Evolutionary conservation across 2,329 filamentous ascomycete genomes (phyloP).

Genomic region (Pseudogymnoascus sp.): DNA sequence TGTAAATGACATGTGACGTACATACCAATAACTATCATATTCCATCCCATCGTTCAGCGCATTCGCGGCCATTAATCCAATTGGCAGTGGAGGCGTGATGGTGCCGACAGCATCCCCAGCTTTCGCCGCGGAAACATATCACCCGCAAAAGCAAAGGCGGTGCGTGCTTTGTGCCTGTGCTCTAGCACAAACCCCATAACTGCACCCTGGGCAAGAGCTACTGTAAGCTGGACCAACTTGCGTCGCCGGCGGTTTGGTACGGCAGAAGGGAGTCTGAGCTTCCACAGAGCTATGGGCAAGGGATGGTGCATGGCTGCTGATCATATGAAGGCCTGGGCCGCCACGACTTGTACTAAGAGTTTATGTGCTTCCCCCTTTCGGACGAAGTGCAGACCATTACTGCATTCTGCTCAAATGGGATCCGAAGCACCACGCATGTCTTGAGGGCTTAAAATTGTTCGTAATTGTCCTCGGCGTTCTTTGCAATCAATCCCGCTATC

Average conservation of each 20-base stretch:
- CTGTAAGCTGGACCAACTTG: background rate
- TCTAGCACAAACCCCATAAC: background rate
- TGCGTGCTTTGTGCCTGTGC: background rate
- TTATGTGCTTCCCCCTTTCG: background rate
- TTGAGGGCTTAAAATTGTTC: background rate
- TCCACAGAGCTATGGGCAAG: background rate
- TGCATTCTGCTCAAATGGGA: background rate
- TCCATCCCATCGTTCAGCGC: background rate
- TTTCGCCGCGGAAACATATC: background rate
- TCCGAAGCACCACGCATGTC: background rate
- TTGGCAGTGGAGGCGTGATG: background rate
- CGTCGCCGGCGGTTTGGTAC: background rate
- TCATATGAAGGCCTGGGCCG: background rate
- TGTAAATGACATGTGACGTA: background rate
- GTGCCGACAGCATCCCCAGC: background rate
- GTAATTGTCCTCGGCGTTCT: background rate
- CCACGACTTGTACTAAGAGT: background rate
- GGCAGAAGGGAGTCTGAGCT: background rate
- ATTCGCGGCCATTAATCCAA: background rate
- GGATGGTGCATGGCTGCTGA: background rate
- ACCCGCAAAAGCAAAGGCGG: background rate
- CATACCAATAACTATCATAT: background rate
- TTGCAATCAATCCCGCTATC: background rate
- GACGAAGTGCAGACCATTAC: background rate
- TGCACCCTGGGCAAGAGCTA: background rate